Conservation (phyloP, 805 yeast genomes). For the Candida chauliodis region DNA sequence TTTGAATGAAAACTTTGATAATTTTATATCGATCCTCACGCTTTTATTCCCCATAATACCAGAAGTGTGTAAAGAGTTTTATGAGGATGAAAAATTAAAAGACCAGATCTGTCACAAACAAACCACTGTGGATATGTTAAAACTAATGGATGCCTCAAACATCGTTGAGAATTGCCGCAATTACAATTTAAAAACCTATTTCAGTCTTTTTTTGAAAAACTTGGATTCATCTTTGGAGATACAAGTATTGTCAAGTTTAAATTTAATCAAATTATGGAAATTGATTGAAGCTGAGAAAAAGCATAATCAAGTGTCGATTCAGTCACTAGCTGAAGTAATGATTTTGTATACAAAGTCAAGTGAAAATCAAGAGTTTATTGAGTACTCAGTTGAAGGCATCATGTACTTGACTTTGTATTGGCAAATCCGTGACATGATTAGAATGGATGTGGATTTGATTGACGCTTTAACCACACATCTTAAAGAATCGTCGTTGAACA, state of each 20-base stretch:
- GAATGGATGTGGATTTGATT: slow-evolving; percentile 32
- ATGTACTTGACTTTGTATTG: slow-evolving; percentile 46
- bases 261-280: slow-evolving; percentile 57
- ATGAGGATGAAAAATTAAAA: slow-evolving; percentile 18
- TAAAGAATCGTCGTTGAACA: slow-evolving; percentile 4
- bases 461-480: slow-evolving; percentile 14
- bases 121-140: slow-evolving; percentile 13
- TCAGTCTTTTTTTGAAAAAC: slow-evolving; percentile 37
- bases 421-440: slow-evolving; percentile 25
- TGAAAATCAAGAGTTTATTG: slow-evolving; percentile 11
- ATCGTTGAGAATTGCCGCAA: slow-evolving; percentile 48
- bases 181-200: slow-evolving; percentile 44
- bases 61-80: slow-evolving; percentile 17
- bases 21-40: slow-evolving; percentile 19
- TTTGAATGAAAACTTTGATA: slow-evolving; percentile 14
- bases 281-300: slow-evolving; percentile 26
- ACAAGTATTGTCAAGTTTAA: slow-evolving; percentile 39
- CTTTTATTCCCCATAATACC: slow-evolving; percentile 28
- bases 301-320: slow-evolving; percentile 7
- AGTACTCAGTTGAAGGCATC: slow-evolving; percentile 40
- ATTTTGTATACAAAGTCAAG: slow-evolving; percentile 10
- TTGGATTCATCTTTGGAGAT: slow-evolving; percentile 18
- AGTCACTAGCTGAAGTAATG: slow-evolving; percentile 12
- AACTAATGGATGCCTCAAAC: slow-evolving; percentile 36
- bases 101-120: slow-evolving; percentile 10